A percentile compares a stretch with the other conserved stretches of the same genome.
These are phyloP conservation scores for Alternaria infectoria DNA, from an alignment of 2,329 filamentous ascomycete species.

Conservation along the genomic window DNA sequence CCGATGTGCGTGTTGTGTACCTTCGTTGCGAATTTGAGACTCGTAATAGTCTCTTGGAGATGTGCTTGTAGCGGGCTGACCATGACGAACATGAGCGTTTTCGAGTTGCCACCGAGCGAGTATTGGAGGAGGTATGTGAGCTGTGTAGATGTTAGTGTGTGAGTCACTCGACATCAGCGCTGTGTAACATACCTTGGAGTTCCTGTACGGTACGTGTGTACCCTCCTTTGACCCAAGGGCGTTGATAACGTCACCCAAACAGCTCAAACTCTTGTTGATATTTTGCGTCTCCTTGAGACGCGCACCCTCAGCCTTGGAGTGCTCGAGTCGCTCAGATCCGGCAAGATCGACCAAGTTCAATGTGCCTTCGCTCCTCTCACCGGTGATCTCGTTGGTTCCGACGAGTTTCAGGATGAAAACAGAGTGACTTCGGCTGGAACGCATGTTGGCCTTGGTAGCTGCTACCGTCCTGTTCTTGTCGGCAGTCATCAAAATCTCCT, in stretches of 20 bases:
- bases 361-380: constrained; percentile 87
- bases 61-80: constrained; percentile 90
- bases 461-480: constrained; percentile 89
- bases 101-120: constrained; percentile 91
- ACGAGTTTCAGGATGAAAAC: constrained; percentile 85
- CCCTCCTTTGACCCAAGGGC: constrained; percentile 82
- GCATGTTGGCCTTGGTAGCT: constrained; percentile 96
- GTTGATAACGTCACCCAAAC: constrained; percentile 91
- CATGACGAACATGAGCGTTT: constrained; percentile 99
- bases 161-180: background rate
- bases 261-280: constrained; percentile 94
- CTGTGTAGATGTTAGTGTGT: constrained; percentile 46
- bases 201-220: constrained; percentile 88
- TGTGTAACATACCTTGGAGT: constrained; percentile 75
- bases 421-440: constrained; percentile 91
- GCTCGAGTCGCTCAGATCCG: constrained; percentile 87
- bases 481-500: constrained; percentile 79
- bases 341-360: constrained; percentile 96
- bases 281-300: constrained; percentile 92
- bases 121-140: constrained; percentile 95
- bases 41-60: constrained; percentile 90
- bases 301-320: constrained; percentile 84
- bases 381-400: constrained; percentile 73
- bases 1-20: constrained; percentile 93
- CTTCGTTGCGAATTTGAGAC: constrained; percentile 94